Evolutionary conservation across 129 eudicot species (phyloP).

Genomic region (Lactuca saligna): DNA sequence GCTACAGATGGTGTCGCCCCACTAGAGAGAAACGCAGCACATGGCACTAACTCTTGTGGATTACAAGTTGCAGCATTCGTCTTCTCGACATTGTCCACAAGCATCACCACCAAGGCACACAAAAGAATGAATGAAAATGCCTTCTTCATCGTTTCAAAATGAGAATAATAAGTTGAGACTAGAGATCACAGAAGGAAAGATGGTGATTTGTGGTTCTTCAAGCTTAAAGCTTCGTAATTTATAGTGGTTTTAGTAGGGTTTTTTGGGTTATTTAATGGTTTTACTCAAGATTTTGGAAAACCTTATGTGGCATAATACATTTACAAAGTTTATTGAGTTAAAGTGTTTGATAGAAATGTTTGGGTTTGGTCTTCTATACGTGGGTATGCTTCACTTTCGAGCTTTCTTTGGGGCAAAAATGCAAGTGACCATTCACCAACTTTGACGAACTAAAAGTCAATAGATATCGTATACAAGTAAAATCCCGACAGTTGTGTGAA

Average conservation of each 20-base stretch:
- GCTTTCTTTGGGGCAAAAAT: conserved; percentile 33
- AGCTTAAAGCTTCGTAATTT: background rate
- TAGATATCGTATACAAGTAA: background rate
- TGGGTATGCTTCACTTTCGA: conserved; percentile 32
- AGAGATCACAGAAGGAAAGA: conserved; percentile 1
- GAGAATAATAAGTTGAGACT: background rate
- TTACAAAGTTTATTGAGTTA: conserved; percentile 10
- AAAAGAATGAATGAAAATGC: conserved; percentile 14
- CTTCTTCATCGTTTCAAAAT: conserved; percentile 26
- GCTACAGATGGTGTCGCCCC: conserved; percentile 24
- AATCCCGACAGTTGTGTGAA: conserved; percentile 5
- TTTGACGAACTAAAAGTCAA: conserved; percentile 16
- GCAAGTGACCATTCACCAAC: conserved; percentile 33
- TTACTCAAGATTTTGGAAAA: conserved; percentile 18
- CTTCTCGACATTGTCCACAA: conserved; percentile 14
- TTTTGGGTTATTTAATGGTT: conserved; percentile 11
- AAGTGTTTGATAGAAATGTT: background rate
- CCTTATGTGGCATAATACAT: conserved; percentile 4
- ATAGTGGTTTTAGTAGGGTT: background rate
- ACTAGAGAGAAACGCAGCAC: conserved; percentile 15
- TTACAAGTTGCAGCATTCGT: conserved; percentile 31
- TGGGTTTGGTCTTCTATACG: conserved; percentile 11
- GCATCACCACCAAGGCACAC: conserved; percentile 17
- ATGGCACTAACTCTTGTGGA: conserved; percentile 26
- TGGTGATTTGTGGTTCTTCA: conserved; percentile 7